phyloP scores from a whole-genome alignment of 805 yeast genomes.

The Candida rishiriensis region DNA sequence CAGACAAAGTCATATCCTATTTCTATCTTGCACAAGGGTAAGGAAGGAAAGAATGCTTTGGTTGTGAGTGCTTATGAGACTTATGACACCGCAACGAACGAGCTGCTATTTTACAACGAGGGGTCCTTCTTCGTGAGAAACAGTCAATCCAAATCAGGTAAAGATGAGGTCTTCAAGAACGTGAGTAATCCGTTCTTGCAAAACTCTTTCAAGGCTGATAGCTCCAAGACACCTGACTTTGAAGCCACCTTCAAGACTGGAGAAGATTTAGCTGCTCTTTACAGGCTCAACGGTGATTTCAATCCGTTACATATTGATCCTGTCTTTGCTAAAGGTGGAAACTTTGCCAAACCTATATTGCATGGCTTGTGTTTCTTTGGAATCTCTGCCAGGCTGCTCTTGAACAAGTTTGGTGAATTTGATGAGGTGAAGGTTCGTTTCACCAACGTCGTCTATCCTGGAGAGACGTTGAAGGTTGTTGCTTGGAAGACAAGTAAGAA shows the following conservation, averaged over 20 bases:
- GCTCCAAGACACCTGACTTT: constrained; percentile 57
- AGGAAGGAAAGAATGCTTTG: constrained; percentile 62
- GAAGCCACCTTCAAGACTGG: constrained; percentile 53
- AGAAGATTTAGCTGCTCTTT: constrained; percentile 78
- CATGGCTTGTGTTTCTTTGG: constrained; percentile 94
- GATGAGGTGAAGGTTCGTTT: constrained; percentile 87
- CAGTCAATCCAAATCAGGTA: constrained; percentile 53
- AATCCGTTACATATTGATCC: constrained; percentile 97
- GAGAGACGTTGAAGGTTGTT: constrained; percentile 73
- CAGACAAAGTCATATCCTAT: constrained; percentile 63
- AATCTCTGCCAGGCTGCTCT: constrained; percentile 66
- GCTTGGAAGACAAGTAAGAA: constrained; percentile 81
- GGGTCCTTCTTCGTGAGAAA: constrained; percentile 83
- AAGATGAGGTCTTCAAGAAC: constrained; percentile 39
- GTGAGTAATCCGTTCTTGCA: constrained; percentile 56
- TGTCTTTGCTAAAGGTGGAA: constrained; percentile 78
- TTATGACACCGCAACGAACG: constrained; percentile 62
- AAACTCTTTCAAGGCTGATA: constrained; percentile 48
- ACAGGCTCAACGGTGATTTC: constrained; percentile 89
- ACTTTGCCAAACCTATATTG: constrained; percentile 79
- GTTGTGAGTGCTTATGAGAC: constrained; percentile 72
- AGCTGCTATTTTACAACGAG: constrained; percentile 70
- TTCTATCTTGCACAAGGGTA: constrained; percentile 66
- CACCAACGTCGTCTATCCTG: constrained; percentile 90
- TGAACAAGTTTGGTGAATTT: constrained; percentile 77